Conservation (phyloP, 352 stramenopile species). For the Elongisporangium senticosum region DNA sequence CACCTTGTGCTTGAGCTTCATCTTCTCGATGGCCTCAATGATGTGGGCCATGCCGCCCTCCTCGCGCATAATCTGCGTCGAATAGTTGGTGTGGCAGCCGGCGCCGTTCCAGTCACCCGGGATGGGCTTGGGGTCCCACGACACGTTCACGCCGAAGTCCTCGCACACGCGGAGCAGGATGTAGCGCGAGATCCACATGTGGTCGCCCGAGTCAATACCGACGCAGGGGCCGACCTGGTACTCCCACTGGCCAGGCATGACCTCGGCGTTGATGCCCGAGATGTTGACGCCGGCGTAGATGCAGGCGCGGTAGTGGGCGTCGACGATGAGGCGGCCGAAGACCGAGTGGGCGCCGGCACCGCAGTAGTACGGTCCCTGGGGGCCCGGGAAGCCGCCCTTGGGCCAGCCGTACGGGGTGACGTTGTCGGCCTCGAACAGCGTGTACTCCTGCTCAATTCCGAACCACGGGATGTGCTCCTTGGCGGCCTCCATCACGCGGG, state of each 20-base stretch:
- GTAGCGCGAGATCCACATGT: slow-evolving; percentile 97
- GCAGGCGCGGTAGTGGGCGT: slow-evolving; percentile 94
- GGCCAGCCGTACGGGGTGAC: slow-evolving; percentile 91
- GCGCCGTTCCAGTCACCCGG: slow-evolving; percentile 97
- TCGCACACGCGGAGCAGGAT: slow-evolving; percentile 96
- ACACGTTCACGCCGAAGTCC: slow-evolving; percentile 96
- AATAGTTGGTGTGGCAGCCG: slow-evolving; percentile 96
- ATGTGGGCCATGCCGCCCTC: slow-evolving; percentile 91
- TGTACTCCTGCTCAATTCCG: slow-evolving; percentile 98
- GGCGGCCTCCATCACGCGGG: slow-evolving; percentile 65
- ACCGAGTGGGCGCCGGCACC: slow-evolving; percentile 93
- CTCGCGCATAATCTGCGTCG: slow-evolving; percentile 95
- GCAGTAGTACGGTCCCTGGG: slow-evolving; percentile 93
- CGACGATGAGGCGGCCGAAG: slow-evolving; percentile 93
- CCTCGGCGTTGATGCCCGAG: slow-evolving; percentile 96
- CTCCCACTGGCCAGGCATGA: slow-evolving; percentile 97
- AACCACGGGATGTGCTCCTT: slow-evolving; percentile 85
- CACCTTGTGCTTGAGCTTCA: slow-evolving; percentile 95
- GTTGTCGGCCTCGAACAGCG: slow-evolving; percentile 86
- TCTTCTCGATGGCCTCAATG: slow-evolving; percentile 97
- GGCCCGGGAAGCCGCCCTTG: slow-evolving; percentile 83
- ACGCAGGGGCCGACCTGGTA: slow-evolving; percentile 97
- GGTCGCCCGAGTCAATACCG: slow-evolving; percentile 95
- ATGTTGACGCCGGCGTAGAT: slow-evolving; percentile 95
- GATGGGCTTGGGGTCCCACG: slow-evolving; percentile 97